Conservation (phyloP, 1,139 yeast genomes). For the Protomyces inouyei region DNA sequence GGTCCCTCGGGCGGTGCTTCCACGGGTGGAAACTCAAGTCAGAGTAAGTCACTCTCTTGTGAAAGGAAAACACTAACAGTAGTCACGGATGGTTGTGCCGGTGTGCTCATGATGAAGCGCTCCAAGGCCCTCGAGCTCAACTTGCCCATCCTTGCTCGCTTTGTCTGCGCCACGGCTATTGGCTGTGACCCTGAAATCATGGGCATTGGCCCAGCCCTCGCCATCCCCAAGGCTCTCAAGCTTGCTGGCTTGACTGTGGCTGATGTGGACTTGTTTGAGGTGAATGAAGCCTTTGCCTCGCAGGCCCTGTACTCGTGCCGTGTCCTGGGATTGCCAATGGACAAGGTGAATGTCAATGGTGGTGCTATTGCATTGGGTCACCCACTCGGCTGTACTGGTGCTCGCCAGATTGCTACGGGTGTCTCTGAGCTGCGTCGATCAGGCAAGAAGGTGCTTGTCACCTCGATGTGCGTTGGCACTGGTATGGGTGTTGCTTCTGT, state of each 20-base stretch:
- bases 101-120: constrained; percentile 77
- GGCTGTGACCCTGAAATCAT: constrained; percentile 96
- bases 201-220: constrained; percentile 96
- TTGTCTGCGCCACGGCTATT: constrained; percentile 65
- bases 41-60: constrained; percentile 40
- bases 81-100: constrained; percentile 89
- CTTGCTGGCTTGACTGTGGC: constrained; percentile 57
- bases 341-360: constrained; percentile 82
- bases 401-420: constrained; percentile 87
- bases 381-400: constrained; percentile 94
- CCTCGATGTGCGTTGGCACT: constrained; percentile 87
- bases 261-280: constrained; percentile 73
- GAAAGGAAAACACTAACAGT: background rate
- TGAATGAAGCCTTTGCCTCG: constrained; percentile 95
- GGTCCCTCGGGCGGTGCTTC: constrained; percentile 45
- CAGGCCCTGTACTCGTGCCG: constrained; percentile 77
- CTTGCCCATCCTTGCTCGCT: constrained; percentile 66
- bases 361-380: constrained; percentile 97
- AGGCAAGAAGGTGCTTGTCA: constrained; percentile 76
- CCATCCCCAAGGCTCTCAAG: constrained; percentile 75
- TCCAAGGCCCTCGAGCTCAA: constrained; percentile 75
- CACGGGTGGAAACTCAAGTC: constrained; percentile 97
- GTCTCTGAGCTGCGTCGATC: constrained; percentile 63
- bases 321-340: constrained; percentile 59
- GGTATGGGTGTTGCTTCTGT: background rate